Evolutionary conservation across 805 yeast genomes (phyloP).

Genomic region (Nakazawaea sp.): DNA sequence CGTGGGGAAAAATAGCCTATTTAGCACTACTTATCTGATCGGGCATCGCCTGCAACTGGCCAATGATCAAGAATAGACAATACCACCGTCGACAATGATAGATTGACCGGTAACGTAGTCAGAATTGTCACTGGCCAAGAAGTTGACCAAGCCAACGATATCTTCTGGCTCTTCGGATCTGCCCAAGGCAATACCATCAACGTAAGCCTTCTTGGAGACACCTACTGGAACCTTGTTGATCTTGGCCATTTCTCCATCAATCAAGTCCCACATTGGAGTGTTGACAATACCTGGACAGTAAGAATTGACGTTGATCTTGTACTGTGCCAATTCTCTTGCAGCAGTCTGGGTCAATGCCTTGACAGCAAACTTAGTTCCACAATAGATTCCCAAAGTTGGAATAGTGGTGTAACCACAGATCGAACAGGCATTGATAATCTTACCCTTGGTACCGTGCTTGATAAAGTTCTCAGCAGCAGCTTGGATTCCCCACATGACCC

Average conservation of each 20-base stretch:
- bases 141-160: conserved; percentile 27
- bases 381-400: conserved; percentile 24
- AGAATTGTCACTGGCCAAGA: conserved; percentile 30
- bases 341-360: conserved; percentile 28
- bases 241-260: conserved; percentile 20
- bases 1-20: too few relatives aligned
- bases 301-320: conserved; percentile 30
- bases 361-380: conserved; percentile 31
- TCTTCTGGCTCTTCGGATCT: conserved; percentile 29
- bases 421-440: conserved; percentile 31
- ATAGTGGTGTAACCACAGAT: conserved; percentile 27
- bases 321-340: conserved; percentile 29
- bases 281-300: conserved; percentile 34
- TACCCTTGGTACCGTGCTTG: conserved; percentile 24
- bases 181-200: conserved; percentile 25
- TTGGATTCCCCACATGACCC: conserved; percentile 26
- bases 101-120: conserved; percentile 33
- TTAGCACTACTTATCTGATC: too few relatives aligned
- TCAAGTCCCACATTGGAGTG: conserved; percentile 30
- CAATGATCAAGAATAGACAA: conserved; percentile 1
- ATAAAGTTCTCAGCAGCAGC: conserved; percentile 24
- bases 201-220: conserved; percentile 18
- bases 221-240: conserved; percentile 21
- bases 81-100: conserved; percentile 33
- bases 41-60: too few relatives aligned